These are phyloP conservation scores for Planoprotostelium fungivorum DNA, from an alignment of 78 protist genomes.

Conservation along the genomic window DNA sequence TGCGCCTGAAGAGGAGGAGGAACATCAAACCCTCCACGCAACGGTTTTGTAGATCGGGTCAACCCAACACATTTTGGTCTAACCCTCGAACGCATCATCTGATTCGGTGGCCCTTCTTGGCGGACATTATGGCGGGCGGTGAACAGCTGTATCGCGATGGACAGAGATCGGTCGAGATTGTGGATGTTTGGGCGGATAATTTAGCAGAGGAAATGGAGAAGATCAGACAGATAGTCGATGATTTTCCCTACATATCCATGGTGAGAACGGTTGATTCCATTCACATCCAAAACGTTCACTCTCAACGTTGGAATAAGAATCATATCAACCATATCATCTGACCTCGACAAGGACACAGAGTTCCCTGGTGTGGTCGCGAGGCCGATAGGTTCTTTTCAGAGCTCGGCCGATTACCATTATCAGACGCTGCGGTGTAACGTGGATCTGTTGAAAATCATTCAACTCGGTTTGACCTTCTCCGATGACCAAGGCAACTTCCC, in stretches of 20 bases:
- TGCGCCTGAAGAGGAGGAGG: too few relatives aligned
- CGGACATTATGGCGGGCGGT: too few relatives aligned
- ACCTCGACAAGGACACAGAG: conserved; percentile 88
- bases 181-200: conserved; percentile 87
- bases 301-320: background rate
- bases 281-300: background rate
- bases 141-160: too few relatives aligned
- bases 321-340: background rate
- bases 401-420: conserved; percentile 73
- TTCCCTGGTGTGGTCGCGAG: conserved; percentile 95
- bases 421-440: conserved; percentile 91
- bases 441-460: conserved; percentile 92
- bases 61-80: too few relatives aligned
- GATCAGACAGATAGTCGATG: conserved; percentile 70
- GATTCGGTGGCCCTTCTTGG: too few relatives aligned
- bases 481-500: conserved; percentile 88
- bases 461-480: conserved; percentile 93
- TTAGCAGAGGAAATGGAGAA: conserved; percentile 76
- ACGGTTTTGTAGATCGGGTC: too few relatives aligned
- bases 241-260: conserved; percentile 91
- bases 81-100: too few relatives aligned
- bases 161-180: conserved; percentile 48
- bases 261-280: conserved; percentile 24
- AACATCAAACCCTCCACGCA: too few relatives aligned
- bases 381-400: conserved; percentile 82